Conservation (phyloP, 139 green algal genomes). For the Deuterostichococcus epilithicus region DNA sequence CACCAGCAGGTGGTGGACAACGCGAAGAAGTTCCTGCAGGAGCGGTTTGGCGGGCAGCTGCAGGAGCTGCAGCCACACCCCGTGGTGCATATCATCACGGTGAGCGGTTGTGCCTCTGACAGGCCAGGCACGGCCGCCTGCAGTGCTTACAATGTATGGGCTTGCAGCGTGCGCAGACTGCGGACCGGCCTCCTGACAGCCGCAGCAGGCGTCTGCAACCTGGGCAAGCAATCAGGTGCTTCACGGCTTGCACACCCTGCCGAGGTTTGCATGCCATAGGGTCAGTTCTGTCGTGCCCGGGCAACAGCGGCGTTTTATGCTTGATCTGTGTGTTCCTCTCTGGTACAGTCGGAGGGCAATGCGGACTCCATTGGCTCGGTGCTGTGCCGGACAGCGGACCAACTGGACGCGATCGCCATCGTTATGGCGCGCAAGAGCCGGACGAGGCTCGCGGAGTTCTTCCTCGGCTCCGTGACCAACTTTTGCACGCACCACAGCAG, state of each 20-base stretch:
- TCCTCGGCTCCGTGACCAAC: constrained; percentile 53
- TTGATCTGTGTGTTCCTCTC: background rate
- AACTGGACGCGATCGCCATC: constrained; percentile 44
- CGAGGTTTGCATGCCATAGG: background rate
- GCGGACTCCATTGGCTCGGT: constrained; percentile 59
- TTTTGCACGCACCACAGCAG: constrained; percentile 25
- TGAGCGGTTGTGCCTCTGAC: no score
- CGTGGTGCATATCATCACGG: constrained; percentile 65
- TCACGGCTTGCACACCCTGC: background rate
- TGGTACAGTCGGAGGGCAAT: constrained; percentile 49
- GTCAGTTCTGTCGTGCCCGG: background rate
- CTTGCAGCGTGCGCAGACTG: no score
- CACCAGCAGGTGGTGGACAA: constrained; percentile 48
- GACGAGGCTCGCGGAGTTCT: constrained; percentile 39
- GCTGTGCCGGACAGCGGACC: constrained; percentile 58
- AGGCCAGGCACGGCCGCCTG: no score
- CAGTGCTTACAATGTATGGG: no score
- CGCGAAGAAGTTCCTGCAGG: constrained; percentile 51
- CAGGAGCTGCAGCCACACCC: constrained; percentile 21
- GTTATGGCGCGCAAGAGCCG: constrained; percentile 56
- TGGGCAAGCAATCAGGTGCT: background rate
- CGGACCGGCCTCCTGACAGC: background rate
- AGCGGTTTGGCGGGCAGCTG: constrained; percentile 36
- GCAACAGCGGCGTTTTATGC: background rate
- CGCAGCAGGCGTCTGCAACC: background rate